A percentile compares a stretch with the other conserved stretches of the same genome.
phyloP scores from a whole-genome alignment of 2,329 filamentous ascomycete genomes.

The Emydomyces testavorans region DNA sequence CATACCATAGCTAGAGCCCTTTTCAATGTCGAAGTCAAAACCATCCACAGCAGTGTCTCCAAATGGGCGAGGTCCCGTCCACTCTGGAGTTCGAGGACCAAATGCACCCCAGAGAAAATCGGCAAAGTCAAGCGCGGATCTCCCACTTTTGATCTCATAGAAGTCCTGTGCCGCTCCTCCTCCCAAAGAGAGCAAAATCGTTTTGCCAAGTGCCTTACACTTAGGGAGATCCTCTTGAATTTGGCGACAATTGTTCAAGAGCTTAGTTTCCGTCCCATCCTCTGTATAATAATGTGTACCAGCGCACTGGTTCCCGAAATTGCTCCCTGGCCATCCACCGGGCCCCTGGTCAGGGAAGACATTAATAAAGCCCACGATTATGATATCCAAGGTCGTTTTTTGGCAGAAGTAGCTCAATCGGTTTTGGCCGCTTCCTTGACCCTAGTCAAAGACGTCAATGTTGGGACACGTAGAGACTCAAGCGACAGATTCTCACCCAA shows the following conservation, averaged over 20 bases:
- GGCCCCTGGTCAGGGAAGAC: conserved; percentile 39
- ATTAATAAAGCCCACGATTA: conserved; percentile 47
- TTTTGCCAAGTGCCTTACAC: conserved; percentile 36
- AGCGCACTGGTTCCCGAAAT: conserved; percentile 46
- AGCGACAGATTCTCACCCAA: conserved; percentile 32
- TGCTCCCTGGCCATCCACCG: conserved; percentile 41
- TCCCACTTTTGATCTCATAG: conserved; percentile 35
- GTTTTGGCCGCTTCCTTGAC: conserved; percentile 42
- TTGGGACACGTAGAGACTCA: neutral
- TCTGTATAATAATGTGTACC: conserved; percentile 31
- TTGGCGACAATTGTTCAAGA: conserved; percentile 36
- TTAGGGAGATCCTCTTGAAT: conserved; percentile 34
- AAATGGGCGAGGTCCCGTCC: conserved; percentile 39
- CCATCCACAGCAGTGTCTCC: conserved; percentile 39
- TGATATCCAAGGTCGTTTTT: conserved; percentile 43
- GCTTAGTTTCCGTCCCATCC: conserved; percentile 29
- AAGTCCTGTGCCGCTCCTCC: conserved; percentile 27
- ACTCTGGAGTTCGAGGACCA: conserved; percentile 30
- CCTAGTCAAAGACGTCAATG: conserved; percentile 25
- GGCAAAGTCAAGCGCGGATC: conserved; percentile 37
- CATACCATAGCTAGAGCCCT: conserved; percentile 25
- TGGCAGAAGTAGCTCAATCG: conserved; percentile 42
- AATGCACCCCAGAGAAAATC: conserved; percentile 43
- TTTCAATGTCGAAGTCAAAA: conserved; percentile 42
- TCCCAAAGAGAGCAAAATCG: conserved; percentile 39